A percentile compares a stretch with the other conserved stretches of the same genome.
These are phyloP conservation scores for Wickerhamomyces sp. DNA, from an alignment of 1,139 yeast species.

Conservation along the genomic window DNA sequence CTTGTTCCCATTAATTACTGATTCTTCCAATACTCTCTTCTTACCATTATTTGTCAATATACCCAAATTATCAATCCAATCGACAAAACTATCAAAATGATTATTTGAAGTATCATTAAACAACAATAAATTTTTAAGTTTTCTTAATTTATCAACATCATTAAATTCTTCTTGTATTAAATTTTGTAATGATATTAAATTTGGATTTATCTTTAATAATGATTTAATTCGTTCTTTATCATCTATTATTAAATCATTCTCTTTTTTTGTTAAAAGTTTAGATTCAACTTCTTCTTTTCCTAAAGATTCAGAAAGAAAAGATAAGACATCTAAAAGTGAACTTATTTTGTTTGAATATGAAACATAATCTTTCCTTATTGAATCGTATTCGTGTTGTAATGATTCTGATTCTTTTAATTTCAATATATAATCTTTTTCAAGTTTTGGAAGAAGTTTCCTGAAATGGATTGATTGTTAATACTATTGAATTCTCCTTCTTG, in stretches of 20 bases:
- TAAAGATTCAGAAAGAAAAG: neutral
- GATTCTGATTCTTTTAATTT: neutral
- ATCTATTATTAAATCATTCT: neutral
- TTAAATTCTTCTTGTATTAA: neutral
- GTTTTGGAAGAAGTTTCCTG: neutral
- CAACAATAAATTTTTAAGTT: neutral
- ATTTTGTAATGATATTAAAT: neutral
- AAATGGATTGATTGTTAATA: too few species aligned
- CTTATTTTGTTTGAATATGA: neutral
- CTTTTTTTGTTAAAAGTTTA: neutral
- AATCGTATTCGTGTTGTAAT: neutral
- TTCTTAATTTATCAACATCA: neutral
- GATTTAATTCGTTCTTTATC: neutral
- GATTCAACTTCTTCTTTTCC: neutral
- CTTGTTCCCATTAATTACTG: neutral
- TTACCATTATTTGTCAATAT: neutral
- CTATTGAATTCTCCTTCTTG: too few species aligned
- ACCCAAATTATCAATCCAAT: slow-evolving; percentile 1
- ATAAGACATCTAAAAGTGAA: neutral
- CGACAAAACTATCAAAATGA: neutral
- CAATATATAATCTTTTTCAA: neutral
- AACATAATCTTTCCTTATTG: neutral
- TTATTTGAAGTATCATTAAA: neutral
- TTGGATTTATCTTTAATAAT: neutral
- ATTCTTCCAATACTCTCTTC: neutral